Base-by-base conservation (phyloP, 495 filamentous ascomycete genomes). In the Aspergillus campestris region DNA sequence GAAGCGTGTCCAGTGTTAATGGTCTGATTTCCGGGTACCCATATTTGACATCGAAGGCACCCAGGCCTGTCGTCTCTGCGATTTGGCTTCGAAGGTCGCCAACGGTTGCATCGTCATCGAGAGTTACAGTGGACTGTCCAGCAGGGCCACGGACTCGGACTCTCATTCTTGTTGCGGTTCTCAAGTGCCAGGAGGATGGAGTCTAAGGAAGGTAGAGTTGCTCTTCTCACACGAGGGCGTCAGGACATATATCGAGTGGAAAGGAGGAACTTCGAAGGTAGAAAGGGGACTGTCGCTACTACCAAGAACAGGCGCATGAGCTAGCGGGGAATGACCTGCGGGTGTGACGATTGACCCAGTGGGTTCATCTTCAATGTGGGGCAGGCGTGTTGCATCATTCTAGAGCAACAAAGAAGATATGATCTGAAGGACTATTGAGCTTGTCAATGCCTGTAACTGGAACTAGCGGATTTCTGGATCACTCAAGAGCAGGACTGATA, bases 21-120 rank as follows among this genome's bases (percentile, higher is more conserved):
- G 79, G 69, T 52, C 83, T 82, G 37, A 67, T 51, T 3, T 86
- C 75, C 3, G 92, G 92, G 61, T 87, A 97, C 13, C 91, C 89
- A 60, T 82, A 86, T 70, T 94, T 96, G 35, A 95, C 66, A 31
- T 89, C 81, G 52, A 90, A 87, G 28, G 45, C 45, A 46, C 37
- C 56, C 47, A 61, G 56, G 8, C 67, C 70, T 1, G 81, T 84
- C 45, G 69, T 70, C 42, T 78, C 65, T 27, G 59, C 60, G 44
- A 88, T 84, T 38, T 69, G 57, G 12, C 52, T 42, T 28, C 74
- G 65, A 0, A 95, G 74, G 40, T 85, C 80, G 28, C 64, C 60
- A 24, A 92, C 73, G 3, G 78, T 84, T 13, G 84, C 78, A 31
- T 70, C 64, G 29, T 86, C 82, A 18, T 78, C 67, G 14, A 92